These are phyloP conservation scores for Nannochloris sp. DNA, from an alignment of 139 green algal genomes.

Conservation along the genomic window DNA sequence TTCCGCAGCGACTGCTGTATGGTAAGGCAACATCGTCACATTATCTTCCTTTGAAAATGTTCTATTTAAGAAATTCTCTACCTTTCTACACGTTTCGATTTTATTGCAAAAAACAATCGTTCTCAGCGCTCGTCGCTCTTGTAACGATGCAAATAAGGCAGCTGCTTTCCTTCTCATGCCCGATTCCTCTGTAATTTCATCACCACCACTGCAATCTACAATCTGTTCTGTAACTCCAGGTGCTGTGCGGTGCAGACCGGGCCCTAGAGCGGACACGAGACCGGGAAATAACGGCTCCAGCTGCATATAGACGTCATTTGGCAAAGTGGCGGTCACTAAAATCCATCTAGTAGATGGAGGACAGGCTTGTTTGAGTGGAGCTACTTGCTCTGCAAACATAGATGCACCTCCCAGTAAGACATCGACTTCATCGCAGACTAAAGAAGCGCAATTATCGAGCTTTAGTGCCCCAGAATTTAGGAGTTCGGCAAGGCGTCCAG, in stretches of 20 bases:
- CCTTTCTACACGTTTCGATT: conserved; percentile 80
- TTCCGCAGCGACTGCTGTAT: conserved; percentile 67
- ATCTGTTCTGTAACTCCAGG: conserved; percentile 76
- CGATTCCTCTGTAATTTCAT: conserved; percentile 65
- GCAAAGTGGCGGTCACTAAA: conserved; percentile 78
- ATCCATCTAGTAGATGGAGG: conserved; percentile 38
- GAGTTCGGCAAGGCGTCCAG: conserved; percentile 56
- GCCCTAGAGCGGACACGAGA: conserved; percentile 54
- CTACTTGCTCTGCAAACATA: conserved; percentile 55
- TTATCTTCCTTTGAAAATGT: neutral
- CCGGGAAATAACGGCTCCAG: conserved; percentile 52
- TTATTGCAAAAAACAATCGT: conserved; percentile 85
- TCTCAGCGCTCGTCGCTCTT: conserved; percentile 21
- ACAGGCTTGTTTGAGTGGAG: conserved; percentile 40
- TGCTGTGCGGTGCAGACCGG: conserved; percentile 73
- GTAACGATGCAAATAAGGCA: conserved; percentile 44
- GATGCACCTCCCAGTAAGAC: conserved; percentile 62
- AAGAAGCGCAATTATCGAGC: conserved; percentile 28
- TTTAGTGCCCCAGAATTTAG: conserved; percentile 31
- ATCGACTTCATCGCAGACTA: conserved; percentile 87
- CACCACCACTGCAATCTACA: conserved; percentile 88
- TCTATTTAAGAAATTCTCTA: conserved; percentile 83
- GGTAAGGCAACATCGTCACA: conserved; percentile 64
- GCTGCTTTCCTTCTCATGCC: conserved; percentile 69
- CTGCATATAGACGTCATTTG: conserved; percentile 46